Base-by-base conservation (phyloP, 1,284 basidiomycete genomes). In the Gastroboletus turbinatus region DNA sequence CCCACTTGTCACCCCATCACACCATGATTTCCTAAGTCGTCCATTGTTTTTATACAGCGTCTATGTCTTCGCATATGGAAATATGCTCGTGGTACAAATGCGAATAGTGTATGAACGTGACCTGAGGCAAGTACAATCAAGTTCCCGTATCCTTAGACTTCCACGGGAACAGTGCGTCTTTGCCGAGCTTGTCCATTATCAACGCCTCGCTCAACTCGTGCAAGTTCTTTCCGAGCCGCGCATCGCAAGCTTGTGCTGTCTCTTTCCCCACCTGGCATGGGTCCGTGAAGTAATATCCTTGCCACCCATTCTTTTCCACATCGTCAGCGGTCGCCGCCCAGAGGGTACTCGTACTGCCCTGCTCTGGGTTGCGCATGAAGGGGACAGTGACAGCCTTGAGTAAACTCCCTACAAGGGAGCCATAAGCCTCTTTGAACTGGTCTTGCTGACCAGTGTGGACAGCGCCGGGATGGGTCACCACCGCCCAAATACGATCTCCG, bases 391-490 rank as follows among this genome's bases (percentile, higher is more conserved):
- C 50, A 30, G 67, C 63, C 57, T 76, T 72, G 49, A 73, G 55
- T 14, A 73, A 60, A 46, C 61, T 66, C 3, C 76, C 77, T 36
- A 72, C 38, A 39, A 39, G 50, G 19, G 63, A 62, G 16, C 75
- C 76, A 61, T 76, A 76, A 9, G 74, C 71, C 30, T 72, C 68
- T 48, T 74, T 70, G 68, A 74, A 73, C 62, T 78, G 73, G 19
- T 75, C 67, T 59, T 79, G 75, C 65, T 78, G 78, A 21, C 71
- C 72, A 36, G 77, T 78, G 60, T 76, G 73, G 45, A 78, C 74
- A 7, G 72, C 72, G 16, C 77, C 76, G 2, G 76, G 74, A 63
- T 78, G 74, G 17, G 74, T 74, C 11, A 73, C 68, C 52, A 75
- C 58, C 33, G 73, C 73, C 55, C 71, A 71, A 50, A 79, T 71